These are phyloP conservation scores for Lachnellula cervina DNA, from an alignment of 2,329 filamentous ascomycete species.

Conservation along the genomic window DNA sequence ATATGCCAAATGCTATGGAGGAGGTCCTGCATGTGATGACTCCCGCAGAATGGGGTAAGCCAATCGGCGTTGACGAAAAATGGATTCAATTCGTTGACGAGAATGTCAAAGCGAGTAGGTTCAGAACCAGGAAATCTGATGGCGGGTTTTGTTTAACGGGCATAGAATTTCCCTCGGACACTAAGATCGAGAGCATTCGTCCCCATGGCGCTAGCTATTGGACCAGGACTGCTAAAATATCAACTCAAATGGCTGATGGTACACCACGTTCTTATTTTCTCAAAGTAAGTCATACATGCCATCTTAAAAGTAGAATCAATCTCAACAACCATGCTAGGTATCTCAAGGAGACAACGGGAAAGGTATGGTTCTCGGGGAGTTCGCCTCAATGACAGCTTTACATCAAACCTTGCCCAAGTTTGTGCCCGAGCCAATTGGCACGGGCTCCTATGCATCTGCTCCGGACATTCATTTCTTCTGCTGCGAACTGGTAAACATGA, in stretches of 20 bases:
- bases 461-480: background rate
- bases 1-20: too few species aligned
- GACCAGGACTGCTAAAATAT: conserved; percentile 1
- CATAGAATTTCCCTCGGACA: background rate
- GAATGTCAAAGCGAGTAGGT: too few species aligned
- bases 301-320: background rate
- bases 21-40: too few species aligned
- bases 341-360: background rate
- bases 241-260: conserved; percentile 26
- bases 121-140: background rate
- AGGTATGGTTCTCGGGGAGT: background rate
- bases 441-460: background rate
- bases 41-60: too few species aligned
- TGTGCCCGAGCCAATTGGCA: background rate
- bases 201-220: background rate
- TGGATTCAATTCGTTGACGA: too few species aligned
- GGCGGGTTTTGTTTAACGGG: background rate
- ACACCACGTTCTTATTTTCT: background rate
- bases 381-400: background rate
- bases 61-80: too few species aligned
- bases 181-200: background rate
- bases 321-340: background rate
- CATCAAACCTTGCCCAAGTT: background rate
- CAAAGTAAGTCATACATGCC: background rate
- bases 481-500: background rate